Conservation (phyloP, 148 eudicot genomes). For the Amaranthus palmeri region DNA sequence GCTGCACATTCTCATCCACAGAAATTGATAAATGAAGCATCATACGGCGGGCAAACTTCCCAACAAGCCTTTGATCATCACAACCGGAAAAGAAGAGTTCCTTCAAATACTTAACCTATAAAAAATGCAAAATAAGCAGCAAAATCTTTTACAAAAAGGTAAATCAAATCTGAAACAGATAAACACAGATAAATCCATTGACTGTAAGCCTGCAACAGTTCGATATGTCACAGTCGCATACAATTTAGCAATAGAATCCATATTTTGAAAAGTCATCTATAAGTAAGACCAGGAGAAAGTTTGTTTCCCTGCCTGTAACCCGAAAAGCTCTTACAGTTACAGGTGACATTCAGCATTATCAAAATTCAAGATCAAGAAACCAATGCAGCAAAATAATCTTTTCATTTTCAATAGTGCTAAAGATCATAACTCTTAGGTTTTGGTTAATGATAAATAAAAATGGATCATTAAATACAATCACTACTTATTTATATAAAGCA, state of each 20-base stretch:
- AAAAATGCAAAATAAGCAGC: conserved; percentile 32
- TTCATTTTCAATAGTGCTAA: not conserved
- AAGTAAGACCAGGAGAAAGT: not conserved
- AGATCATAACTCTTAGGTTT: no score
- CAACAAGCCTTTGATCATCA: conserved; percentile 39
- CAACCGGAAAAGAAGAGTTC: conserved; percentile 65
- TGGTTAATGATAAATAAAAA: no score
- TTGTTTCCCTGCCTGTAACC: not conserved
- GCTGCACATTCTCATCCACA: conserved; percentile 76
- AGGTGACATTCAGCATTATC: not conserved
- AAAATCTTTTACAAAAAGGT: not conserved
- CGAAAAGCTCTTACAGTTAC: not conserved
- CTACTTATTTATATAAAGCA: not conserved
- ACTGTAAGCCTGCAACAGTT: not conserved
- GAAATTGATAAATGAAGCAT: conserved; percentile 68
- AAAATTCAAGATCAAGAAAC: not conserved
- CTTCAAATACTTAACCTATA: conserved; percentile 73
- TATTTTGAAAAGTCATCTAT: not conserved
- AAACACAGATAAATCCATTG: not conserved
- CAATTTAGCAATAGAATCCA: not conserved
- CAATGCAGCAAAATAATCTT: not conserved
- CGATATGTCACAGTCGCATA: not conserved
- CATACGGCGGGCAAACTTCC: conserved; percentile 66
- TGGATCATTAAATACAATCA: not conserved
- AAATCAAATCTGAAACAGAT: not conserved